Conservation (phyloP, 371 early-diverging fungal species). For the Chytridiales sp. region DNA sequence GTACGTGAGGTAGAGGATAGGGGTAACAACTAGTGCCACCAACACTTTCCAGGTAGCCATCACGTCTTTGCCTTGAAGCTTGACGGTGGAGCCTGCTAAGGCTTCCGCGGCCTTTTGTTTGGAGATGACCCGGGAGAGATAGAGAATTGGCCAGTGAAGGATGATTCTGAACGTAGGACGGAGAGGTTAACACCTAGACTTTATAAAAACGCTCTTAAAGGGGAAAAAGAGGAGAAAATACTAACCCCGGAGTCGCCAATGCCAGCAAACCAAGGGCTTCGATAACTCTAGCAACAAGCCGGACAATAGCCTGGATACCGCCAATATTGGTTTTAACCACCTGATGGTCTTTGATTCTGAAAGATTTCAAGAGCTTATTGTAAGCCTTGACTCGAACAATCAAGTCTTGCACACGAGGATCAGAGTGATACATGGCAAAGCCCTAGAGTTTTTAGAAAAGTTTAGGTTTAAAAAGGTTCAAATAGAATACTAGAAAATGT, state of each 20-base stretch:
- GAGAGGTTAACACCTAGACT: background rate
- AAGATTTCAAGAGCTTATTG: slow-evolving; percentile 82
- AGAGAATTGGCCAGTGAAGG: slow-evolving; percentile 75
- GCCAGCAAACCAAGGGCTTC: slow-evolving; percentile 69
- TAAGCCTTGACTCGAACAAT: slow-evolving; percentile 68
- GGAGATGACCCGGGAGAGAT: slow-evolving; percentile 71
- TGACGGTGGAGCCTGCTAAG: slow-evolving; percentile 83
- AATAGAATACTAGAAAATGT: background rate
- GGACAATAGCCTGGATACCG: slow-evolving; percentile 65
- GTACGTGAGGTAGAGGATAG: slow-evolving; percentile 32
- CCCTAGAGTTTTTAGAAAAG: slow-evolving; percentile 52
- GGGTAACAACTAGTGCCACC: slow-evolving; percentile 52
- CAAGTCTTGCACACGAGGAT: slow-evolving; percentile 65
- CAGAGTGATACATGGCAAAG: slow-evolving; percentile 73
- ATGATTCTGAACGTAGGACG: slow-evolving; percentile 54
- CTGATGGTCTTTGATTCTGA: slow-evolving; percentile 95
- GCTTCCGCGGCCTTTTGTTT: slow-evolving; percentile 86
- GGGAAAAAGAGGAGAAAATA: slow-evolving; percentile 11
- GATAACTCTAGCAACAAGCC: slow-evolving; percentile 63
- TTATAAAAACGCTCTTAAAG: background rate
- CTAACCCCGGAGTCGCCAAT: slow-evolving; percentile 84
- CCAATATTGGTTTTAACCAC: slow-evolving; percentile 78
- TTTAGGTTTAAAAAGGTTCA: background rate
- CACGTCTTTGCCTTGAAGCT: slow-evolving; percentile 91
- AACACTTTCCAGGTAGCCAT: slow-evolving; percentile 94